Evolutionary conservation across 495 filamentous ascomycete species (phyloP), one percentile per base, ranked within the genome.

Genomic region (Apodospora peruviana): DNA sequence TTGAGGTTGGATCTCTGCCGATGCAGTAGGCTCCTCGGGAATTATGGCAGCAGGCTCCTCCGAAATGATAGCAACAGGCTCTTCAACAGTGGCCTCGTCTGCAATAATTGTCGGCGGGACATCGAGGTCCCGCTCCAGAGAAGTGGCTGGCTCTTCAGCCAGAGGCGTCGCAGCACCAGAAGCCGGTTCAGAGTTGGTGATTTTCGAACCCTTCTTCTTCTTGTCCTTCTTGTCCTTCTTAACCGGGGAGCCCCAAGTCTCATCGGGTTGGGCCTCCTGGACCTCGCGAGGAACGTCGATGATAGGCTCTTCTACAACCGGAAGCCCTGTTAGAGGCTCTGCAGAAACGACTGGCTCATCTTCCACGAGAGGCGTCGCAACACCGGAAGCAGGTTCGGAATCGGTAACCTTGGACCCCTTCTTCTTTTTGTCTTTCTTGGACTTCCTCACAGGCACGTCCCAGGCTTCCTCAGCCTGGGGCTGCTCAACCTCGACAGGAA

Each of bases 201-300:
- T 17, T 23, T 57, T 51, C 9, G 57, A 55, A 10, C 55, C 49
- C 50, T 58, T 60, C 41, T 43, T 49, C 40, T 61, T 61, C 40
- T 64, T 61, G 29, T 42, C 47, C 44, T 64, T 64, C 49, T 58
- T 58, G 22, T 14, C 17, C 43, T 57, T 62, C 48, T 61, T 64
- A 34, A 34, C 43, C 5, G 56, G 56, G 9, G 23, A 11, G 9
- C 35, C 48, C 25, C 20, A 37, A 17, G 39, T n/a, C 18, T 54
- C 40, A 3, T 47, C 43, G 4, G 34, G n/a, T 16, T 40, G 43
- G 1, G 22, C 11, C 32, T 49, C 25, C 2, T n/a, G 24, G 18
- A 27, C 3, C 17, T 46, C 37, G 16, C 5, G 9, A 5, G 16
- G 10, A 4, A n/a, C 16, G 7, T 38, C 36, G 36, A 9, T 18